Conservation (phyloP, 73 alveolate genomes). For the Effrenium voratum region DNA sequence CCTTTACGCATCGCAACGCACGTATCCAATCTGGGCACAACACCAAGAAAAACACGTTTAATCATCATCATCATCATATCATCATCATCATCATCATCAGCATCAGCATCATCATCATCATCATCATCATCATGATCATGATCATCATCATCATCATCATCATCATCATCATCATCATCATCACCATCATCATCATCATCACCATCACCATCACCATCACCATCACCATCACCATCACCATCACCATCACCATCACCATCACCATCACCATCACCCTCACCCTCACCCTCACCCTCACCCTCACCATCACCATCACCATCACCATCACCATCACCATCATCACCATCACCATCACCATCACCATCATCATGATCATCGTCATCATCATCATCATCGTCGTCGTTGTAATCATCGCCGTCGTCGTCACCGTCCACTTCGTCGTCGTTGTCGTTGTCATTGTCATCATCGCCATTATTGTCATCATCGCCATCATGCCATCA, state of each 20-base stretch:
- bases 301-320: neutral
- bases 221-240: neutral
- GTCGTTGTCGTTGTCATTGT: neutral
- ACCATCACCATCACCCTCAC: neutral
- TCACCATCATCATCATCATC: neutral
- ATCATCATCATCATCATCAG: too few species aligned
- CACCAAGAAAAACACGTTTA: too few species aligned
- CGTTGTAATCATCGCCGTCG: neutral
- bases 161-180: neutral
- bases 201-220: neutral
- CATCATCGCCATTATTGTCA: neutral
- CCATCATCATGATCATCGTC: neutral
- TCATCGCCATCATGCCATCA: neutral
- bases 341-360: neutral
- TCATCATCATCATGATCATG: neutral
- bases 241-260: neutral
- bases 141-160: neutral
- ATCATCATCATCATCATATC: too few species aligned
- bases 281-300: neutral
- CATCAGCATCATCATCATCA: too few species aligned
- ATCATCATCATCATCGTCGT: neutral
- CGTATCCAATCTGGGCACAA: too few species aligned
- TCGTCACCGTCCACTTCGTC: neutral
- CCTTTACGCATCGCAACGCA: too few species aligned
- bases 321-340: neutral